phyloP scores from a whole-genome alignment of 306 rosid genomes.

The Trichosanthes cucumerina region DNA sequence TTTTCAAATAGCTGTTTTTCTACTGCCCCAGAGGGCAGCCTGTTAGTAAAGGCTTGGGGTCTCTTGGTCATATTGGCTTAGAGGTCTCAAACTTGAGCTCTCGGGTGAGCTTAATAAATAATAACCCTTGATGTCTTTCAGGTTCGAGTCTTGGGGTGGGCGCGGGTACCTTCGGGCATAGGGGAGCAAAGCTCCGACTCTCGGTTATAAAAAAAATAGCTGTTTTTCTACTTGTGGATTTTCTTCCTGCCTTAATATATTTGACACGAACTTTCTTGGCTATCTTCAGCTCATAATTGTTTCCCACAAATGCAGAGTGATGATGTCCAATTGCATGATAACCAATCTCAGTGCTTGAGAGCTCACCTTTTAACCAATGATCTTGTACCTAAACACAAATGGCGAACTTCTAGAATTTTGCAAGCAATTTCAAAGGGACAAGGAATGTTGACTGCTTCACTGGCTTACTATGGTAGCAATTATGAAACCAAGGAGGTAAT shows the following conservation, averaged over 20 bases:
- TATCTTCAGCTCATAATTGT: slow-evolving; percentile 20
- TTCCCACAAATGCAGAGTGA: slow-evolving; percentile 54
- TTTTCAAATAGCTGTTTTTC: background rate
- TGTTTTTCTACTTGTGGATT: background rate
- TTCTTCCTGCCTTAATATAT: background rate
- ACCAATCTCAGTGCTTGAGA: slow-evolving; percentile 45
- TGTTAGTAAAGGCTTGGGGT: too few species aligned
- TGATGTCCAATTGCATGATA: slow-evolving; percentile 50
- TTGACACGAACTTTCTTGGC: slow-evolving; percentile 17
- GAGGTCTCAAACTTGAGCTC: too few species aligned
- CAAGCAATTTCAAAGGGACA: slow-evolving; percentile 62
- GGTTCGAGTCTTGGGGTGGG: too few species aligned
- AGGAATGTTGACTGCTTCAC: slow-evolving; percentile 62
- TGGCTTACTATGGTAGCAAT: slow-evolving; percentile 44
- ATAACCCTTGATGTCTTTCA: too few species aligned
- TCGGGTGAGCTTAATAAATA: too few species aligned
- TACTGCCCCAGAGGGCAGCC: too few species aligned
- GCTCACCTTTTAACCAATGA: slow-evolving; percentile 44
- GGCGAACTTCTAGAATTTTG: slow-evolving; percentile 54
- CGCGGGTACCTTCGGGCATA: too few species aligned
- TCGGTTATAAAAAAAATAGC: too few species aligned
- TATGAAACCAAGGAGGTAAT: slow-evolving; percentile 62
- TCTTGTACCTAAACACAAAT: slow-evolving; percentile 44
- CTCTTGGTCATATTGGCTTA: too few species aligned
- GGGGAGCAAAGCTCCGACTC: too few species aligned